Percentiles rank a stretch among this genome's conserved stretches.
Evolutionary conservation across 1,139 yeast genomes (phyloP).

Genomic region (Geotrichum europaeum): DNA sequence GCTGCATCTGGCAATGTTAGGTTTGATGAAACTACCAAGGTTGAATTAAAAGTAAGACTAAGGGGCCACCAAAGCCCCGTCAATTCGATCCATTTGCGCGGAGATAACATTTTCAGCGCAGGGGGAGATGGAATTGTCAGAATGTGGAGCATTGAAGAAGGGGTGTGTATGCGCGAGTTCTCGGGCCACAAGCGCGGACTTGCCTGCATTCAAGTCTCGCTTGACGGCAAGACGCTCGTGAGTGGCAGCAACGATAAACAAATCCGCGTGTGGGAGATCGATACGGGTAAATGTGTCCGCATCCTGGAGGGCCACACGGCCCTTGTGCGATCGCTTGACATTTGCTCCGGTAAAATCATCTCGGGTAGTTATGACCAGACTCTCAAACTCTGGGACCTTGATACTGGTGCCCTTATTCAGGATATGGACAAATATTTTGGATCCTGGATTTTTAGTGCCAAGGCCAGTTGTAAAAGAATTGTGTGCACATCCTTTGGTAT

Average conservation of each 20-base stretch:
- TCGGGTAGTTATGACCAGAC: conserved; percentile 38
- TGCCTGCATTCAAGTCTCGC: conserved; percentile 33
- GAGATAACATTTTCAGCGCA: conserved; percentile 32
- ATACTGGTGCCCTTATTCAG: conserved; percentile 26
- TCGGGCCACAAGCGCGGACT: conserved; percentile 36
- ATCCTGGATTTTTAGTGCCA: conserved; percentile 35
- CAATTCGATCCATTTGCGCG: conserved; percentile 31
- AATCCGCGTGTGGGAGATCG: conserved; percentile 33
- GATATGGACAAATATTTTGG: conserved; percentile 33
- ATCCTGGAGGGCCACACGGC: conserved; percentile 31
- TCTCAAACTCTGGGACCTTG: conserved; percentile 35
- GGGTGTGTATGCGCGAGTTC: conserved; percentile 25
- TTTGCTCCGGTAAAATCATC: conserved; percentile 28
- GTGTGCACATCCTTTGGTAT: conserved; percentile 34
- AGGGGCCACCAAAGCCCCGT: conserved; percentile 36
- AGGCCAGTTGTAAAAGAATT: conserved; percentile 30
- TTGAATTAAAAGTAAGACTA: conserved; percentile 21
- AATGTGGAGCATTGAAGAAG: conserved; percentile 31
- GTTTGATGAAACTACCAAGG: conserved; percentile 1
- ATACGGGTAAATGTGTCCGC: conserved; percentile 27
- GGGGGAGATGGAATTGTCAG: conserved; percentile 35
- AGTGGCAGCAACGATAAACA: conserved; percentile 37
- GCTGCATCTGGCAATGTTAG: not conserved
- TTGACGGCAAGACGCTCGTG: conserved; percentile 25
- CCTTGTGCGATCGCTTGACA: conserved; percentile 32